Evolutionary conservation across 2,329 filamentous ascomycete genomes (phyloP).

Genomic region (Fusarium virguliforme): DNA sequence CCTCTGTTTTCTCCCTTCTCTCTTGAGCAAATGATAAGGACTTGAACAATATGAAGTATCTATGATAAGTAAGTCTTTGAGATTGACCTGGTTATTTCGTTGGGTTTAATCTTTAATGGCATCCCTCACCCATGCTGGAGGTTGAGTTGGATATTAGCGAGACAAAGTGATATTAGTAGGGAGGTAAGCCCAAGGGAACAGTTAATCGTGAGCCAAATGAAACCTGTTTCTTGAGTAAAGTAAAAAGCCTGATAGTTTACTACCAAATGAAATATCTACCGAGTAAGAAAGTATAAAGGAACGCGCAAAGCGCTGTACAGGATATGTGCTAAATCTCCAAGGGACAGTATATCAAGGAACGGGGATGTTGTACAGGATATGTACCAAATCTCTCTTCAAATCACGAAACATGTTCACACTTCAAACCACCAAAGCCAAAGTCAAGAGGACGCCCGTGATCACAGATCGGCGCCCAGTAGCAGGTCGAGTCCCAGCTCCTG

Average conservation of each 20-base stretch:
- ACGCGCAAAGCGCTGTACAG: conserved; percentile 1
- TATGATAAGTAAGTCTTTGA: too few species aligned
- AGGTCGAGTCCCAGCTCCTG: background rate
- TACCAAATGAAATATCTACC: conserved; percentile 19
- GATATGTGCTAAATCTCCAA: background rate
- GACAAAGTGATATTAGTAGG: too few species aligned
- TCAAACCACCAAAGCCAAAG: conserved; percentile 26
- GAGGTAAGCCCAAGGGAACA: too few species aligned
- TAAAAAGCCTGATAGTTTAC: background rate
- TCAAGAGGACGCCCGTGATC: conserved; percentile 24
- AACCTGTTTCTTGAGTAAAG: background rate
- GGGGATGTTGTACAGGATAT: background rate
- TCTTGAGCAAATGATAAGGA: too few species aligned
- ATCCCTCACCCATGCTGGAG: too few species aligned
- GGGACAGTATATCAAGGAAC: too few species aligned
- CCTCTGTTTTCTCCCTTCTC: background rate
- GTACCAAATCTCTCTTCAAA: background rate
- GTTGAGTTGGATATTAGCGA: too few species aligned
- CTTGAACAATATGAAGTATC: background rate
- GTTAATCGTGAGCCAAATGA: too few species aligned
- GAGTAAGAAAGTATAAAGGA: background rate
- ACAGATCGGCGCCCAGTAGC: conserved; percentile 4
- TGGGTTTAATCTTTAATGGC: too few species aligned
- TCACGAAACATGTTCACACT: conserved; percentile 1
- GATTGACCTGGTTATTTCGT: background rate